Evolutionary conservation across 768 basidiomycete genomes (phyloP).

Genomic region (Tulasnella sp.): DNA sequence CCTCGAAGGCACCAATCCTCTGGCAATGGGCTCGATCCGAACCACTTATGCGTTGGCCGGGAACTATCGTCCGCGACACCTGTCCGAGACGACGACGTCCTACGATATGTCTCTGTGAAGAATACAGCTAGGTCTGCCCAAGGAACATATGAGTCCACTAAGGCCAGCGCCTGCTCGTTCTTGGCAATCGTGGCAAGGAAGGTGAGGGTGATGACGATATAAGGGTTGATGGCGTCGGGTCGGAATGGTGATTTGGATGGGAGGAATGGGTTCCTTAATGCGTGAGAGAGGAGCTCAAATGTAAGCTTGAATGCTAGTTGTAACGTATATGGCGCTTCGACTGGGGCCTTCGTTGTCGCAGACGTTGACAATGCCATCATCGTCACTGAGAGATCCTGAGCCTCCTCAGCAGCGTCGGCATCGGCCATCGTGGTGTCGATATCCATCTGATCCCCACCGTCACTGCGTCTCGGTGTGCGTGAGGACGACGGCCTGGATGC

Average conservation of each 20-base stretch:
- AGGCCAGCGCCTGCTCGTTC: conserved; percentile 45
- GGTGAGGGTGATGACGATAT: conserved; percentile 75
- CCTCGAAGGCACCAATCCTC: conserved; percentile 96
- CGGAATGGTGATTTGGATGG: conserved; percentile 46
- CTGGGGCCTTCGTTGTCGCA: background rate
- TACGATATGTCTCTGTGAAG: conserved; percentile 35
- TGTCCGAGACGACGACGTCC: background rate
- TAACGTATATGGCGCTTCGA: conserved; percentile 54
- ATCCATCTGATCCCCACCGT: conserved; percentile 44
- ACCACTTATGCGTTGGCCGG: conserved; percentile 39
- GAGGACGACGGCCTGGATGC: background rate
- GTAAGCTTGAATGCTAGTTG: conserved; percentile 67
- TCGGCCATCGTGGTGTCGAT: conserved; percentile 32
- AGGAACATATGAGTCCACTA: conserved; percentile 70
- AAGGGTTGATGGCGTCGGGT: conserved; percentile 61
- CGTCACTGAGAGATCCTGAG: conserved; percentile 20
- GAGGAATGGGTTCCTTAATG: conserved; percentile 53
- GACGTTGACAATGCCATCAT: conserved; percentile 17
- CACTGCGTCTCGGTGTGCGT: background rate
- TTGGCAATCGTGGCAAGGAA: conserved; percentile 74
- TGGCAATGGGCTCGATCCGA: conserved; percentile 60
- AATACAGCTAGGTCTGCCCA: conserved; percentile 67
- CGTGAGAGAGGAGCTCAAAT: conserved; percentile 64
- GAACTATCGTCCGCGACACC: background rate
- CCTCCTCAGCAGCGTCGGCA: conserved; percentile 25